Base-by-base conservation (phyloP, 2,329 filamentous ascomycete species). In the Neonectria sp. region DNA sequence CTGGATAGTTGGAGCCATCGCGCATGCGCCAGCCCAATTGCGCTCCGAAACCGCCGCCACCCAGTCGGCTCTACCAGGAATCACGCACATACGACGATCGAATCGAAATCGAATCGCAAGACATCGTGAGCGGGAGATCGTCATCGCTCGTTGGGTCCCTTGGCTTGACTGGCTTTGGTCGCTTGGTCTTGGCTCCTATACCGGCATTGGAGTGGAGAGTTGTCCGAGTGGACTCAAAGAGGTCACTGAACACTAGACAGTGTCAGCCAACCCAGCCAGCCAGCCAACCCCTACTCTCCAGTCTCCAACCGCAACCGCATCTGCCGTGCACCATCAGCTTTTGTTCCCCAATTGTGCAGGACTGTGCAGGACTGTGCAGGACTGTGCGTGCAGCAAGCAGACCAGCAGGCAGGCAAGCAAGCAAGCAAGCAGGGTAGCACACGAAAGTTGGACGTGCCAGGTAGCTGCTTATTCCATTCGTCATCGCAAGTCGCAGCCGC, bases 61-160 rank as follows among this genome's bases (percentile, higher is more conserved):
- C 43, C 33, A 40, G 17, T 45, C 40, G 57, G 57, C 46, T 9
- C 66, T 65, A 49, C 48, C 55, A 63, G 55, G 40, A 65, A 65
- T 68, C 49, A 65, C 66, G 35, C 60, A 69, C 64, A 64, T 67
- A 62, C 52, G 57, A 53, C 60, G 60, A 72, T 72, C 69, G 59
- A 63, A 68, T 69, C 65, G 67, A 56, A 65, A 72, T 70, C 70
- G 67, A 55, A 52, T 70, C 56, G 66, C 53, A 63, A 37, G 56
- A 53, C 63, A 65, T 73, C 69, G 68, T 69, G 68, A 71, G 67
- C 72, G 71, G 72, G 72, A 74, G 72, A 74, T 74, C 72, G 71
- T 66, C 71, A 51, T 63, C 63, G 67, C 57, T 67, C 49, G 56
- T 15, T 61, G 45, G 45, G n/a, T 46, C 52, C 35, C 62, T 29